Evolutionary conservation across 805 yeast species (phyloP).

Genomic region (Candida montana): DNA sequence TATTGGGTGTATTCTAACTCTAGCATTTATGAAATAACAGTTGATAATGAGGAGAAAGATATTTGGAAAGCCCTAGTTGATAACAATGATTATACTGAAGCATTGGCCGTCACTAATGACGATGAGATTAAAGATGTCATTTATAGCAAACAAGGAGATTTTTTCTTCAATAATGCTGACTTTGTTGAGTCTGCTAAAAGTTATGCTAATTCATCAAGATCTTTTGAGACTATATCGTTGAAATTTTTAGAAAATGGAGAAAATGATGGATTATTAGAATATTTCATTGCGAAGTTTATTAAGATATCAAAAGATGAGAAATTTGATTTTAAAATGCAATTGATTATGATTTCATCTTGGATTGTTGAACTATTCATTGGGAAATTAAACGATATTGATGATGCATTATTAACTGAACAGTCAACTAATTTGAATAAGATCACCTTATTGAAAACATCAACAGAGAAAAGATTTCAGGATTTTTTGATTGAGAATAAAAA

Average conservation of each 20-base stretch:
- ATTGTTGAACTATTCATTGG: conserved; percentile 30
- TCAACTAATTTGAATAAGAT: conserved; percentile 18
- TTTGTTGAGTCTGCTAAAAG: conserved; percentile 44
- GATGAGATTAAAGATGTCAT: conserved; percentile 42
- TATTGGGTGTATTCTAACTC: conserved; percentile 69
- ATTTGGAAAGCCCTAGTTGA: conserved; percentile 68
- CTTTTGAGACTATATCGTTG: conserved; percentile 67
- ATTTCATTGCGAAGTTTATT: conserved; percentile 38
- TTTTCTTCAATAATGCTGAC: conserved; percentile 30
- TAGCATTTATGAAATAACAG: conserved; percentile 64
- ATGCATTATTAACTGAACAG: conserved; percentile 25
- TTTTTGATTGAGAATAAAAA: conserved; percentile 48
- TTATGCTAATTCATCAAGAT: conserved; percentile 57
- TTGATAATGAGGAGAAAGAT: conserved; percentile 62
- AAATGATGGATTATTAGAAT: conserved; percentile 40
- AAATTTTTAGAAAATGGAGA: conserved; percentile 41
- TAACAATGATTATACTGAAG: conserved; percentile 55
- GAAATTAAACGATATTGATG: conserved; percentile 31
- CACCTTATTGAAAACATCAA: conserved; percentile 21
- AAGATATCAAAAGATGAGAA: conserved; percentile 22
- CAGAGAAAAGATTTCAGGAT: conserved; percentile 32
- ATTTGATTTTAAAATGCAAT: conserved; percentile 26
- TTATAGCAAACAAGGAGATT: conserved; percentile 48
- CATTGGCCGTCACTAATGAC: conserved; percentile 41
- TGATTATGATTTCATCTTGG: conserved; percentile 30